Evolutionary conservation across 129 eudicot species (phyloP).

Genomic region (Chrysanthemum makinoi): DNA sequence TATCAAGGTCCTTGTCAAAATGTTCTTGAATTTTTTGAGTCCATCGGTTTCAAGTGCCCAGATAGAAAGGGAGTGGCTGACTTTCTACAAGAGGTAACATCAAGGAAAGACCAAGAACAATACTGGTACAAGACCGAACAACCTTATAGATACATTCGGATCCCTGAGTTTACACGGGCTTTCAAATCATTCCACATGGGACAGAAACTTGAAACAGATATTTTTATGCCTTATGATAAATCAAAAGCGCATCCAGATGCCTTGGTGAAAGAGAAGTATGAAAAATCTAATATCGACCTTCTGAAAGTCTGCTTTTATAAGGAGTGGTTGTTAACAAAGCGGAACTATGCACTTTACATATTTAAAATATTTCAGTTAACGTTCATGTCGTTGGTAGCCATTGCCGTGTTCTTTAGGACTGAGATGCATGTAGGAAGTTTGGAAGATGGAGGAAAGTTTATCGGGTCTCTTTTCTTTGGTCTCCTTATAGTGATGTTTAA

Average conservation of each 20-base stretch:
- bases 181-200: conserved; percentile 23
- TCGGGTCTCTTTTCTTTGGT: conserved; percentile 28
- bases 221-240: conserved; percentile 17
- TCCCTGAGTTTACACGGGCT: conserved; percentile 15
- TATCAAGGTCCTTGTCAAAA: conserved; percentile 27
- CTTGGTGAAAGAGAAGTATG: conserved; percentile 20
- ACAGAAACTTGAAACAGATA: conserved; percentile 13
- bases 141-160: conserved; percentile 10
- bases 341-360: conserved; percentile 24
- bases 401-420: conserved; percentile 28
- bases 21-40: conserved; percentile 21
- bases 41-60: conserved; percentile 25
- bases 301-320: conserved; percentile 26
- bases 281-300: conserved; percentile 22
- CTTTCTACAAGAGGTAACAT: conserved; percentile 32
- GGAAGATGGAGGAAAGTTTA: conserved; percentile 31
- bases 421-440: conserved; percentile 25
- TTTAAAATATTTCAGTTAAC: conserved; percentile 27
- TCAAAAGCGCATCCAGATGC: conserved; percentile 24
- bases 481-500: conserved; percentile 29
- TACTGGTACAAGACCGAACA: conserved; percentile 14
- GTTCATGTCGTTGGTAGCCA: conserved; percentile 26
- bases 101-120: conserved; percentile 28
- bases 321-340: conserved; percentile 28
- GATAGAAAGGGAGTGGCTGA: conserved; percentile 29